A percentile compares a stretch with the other conserved stretches of the same genome.
Evolutionary conservation across 768 basidiomycete genomes (phyloP).

Genomic region (Chalciporus chontae): DNA sequence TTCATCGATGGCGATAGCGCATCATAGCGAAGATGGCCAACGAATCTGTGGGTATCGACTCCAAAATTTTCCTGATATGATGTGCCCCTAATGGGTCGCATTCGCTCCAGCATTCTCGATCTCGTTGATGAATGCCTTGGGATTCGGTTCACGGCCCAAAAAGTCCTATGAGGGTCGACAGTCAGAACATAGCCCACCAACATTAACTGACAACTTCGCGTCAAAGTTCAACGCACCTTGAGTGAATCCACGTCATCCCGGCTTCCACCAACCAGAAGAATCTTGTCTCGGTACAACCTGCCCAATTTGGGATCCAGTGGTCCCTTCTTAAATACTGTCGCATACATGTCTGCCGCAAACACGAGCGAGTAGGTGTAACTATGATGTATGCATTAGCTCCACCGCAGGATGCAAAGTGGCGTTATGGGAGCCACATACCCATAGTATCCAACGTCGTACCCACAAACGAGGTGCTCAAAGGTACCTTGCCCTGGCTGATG

Average conservation of each 20-base stretch:
- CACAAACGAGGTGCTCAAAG: slow-evolving; percentile 72
- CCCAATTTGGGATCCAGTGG: slow-evolving; percentile 69
- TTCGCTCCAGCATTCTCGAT: slow-evolving; percentile 44
- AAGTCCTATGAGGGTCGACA: slow-evolving; percentile 52
- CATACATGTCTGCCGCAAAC: slow-evolving; percentile 55
- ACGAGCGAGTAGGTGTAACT: slow-evolving; percentile 73
- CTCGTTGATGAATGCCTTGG: slow-evolving; percentile 69
- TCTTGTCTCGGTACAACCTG: slow-evolving; percentile 65
- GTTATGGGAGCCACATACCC: background rate
- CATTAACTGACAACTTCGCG: background rate
- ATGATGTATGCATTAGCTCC: background rate
- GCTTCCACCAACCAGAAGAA: slow-evolving; percentile 66
- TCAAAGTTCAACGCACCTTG: background rate
- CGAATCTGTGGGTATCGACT: no score
- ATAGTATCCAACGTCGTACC: slow-evolving; percentile 67
- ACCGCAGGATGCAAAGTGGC: no score
- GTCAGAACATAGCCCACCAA: no score
- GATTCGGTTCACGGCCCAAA: slow-evolving; percentile 71
- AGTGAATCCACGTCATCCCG: slow-evolving; percentile 73
- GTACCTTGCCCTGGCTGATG: slow-evolving; percentile 65
- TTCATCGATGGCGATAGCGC: no score
- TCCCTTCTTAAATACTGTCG: slow-evolving; percentile 72
- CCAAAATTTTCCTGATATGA: no score
- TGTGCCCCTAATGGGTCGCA: no score
- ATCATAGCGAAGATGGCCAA: no score